Evolutionary conservation across 2,329 filamentous ascomycete species (phyloP).

Genomic region (Paraphaeosphaeria sporulosa): DNA sequence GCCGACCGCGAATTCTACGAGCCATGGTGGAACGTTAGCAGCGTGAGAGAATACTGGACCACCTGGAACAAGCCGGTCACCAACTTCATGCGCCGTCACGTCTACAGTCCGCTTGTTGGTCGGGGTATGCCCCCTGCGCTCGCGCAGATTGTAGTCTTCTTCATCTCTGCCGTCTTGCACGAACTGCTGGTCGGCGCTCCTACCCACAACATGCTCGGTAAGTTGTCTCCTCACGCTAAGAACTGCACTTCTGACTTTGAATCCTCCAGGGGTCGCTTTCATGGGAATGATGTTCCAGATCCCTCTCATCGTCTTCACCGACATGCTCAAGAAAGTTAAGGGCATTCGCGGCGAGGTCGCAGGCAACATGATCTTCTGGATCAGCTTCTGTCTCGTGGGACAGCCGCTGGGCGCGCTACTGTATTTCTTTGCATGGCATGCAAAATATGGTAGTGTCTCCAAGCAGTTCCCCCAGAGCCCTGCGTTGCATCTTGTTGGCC

Average conservation of each 20-base stretch:
- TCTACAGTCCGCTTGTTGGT: slow-evolving; percentile 87
- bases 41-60: slow-evolving; percentile 88
- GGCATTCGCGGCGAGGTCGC: slow-evolving; percentile 78
- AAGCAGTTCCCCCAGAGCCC: slow-evolving; percentile 37
- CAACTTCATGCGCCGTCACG: slow-evolving; percentile 93
- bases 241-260: neutral
- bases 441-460: slow-evolving; percentile 88
- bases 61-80: slow-evolving; percentile 98
- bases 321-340: slow-evolving; percentile 79
- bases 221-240: slow-evolving; percentile 1
- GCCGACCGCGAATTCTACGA: slow-evolving; percentile 95
- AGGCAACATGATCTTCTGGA: slow-evolving; percentile 95
- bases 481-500: slow-evolving; percentile 32
- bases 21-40: slow-evolving; percentile 92
- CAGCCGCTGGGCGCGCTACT: slow-evolving; percentile 91
- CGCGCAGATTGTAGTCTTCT: slow-evolving; percentile 84
- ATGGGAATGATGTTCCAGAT: slow-evolving; percentile 93
- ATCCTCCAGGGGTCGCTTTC: slow-evolving; percentile 80
- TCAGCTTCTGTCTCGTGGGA: slow-evolving; percentile 93
- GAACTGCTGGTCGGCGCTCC: slow-evolving; percentile 93
- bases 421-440: slow-evolving; percentile 99
- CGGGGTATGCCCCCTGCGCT: slow-evolving; percentile 76
- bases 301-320: slow-evolving; percentile 83
- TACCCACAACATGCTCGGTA: slow-evolving; percentile 90
- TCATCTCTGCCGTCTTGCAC: slow-evolving; percentile 87